Evolutionary conservation across 2,329 filamentous ascomycete genomes (phyloP), one percentile per base, ranked within the genome.

Genomic region (Botryotinia calthae): DNA sequence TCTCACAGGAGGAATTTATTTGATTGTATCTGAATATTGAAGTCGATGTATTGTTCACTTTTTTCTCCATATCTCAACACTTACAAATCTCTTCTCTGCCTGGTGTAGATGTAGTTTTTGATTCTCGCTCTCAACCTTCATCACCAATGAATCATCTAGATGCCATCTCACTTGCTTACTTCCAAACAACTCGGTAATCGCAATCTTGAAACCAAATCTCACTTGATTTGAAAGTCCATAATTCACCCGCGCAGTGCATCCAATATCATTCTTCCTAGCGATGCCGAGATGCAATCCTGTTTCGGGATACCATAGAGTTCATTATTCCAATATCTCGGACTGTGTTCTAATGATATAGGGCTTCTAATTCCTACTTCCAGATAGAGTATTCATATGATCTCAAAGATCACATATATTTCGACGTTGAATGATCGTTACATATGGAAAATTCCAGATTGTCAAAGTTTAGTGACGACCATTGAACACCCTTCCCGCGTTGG

Each of bases 341-440:
- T 54, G 4, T 12, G 6, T 2, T n/a, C n/a, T 28, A 2, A 28
- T 14, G 28, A 28, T 28, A n/a, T 16, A 16, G n/a, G 4, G 6
- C 2, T 16, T 28, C 14, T 2, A 6, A 54, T 8, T 28, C 2
- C 1, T 16, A 3, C n/a, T 28, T 16, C n/a, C 1, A n/a, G 8
- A 1, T 3, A 54, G 6, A 28, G 3, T 16, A n/a, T n/a, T 51
- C 22, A 5, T 5, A 12, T 5, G 4, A 28, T 28, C 51, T 54
- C 6, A 54, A n/a, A 20, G 44, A 46, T 14, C 7, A 8, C 9
- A 48, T 10, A 51, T 2, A 51, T 51, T n/a, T n/a, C 48, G 10
- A 51, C n/a, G 22, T 22, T 51, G 48, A n/a, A 51, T 51, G 5
- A 1, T 14, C 48, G 6, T 9, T 14, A 51, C 8, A 6, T 5